Evolutionary conservation across 441 rosid genomes (phyloP), one percentile per base, ranked within the genome.

Genomic region (Geranium incanum): DNA sequence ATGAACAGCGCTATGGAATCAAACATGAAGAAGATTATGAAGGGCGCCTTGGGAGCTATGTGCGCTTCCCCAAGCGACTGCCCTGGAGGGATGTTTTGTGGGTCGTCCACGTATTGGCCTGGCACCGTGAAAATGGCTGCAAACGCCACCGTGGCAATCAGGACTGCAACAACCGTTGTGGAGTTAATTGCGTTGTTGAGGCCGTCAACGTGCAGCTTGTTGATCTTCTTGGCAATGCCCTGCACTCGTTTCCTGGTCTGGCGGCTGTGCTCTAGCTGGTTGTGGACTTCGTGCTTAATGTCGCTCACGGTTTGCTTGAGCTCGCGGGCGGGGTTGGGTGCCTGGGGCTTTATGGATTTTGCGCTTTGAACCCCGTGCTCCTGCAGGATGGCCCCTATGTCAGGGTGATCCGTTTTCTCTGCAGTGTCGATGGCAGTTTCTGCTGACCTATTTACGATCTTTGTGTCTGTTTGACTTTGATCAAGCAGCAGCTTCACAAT

Each of bases 71-170:
- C 98, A 0, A 89, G 84, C 4, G 96, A 80, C 43, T 77, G 81
- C 0, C 93, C 92, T 0, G 70, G 73, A 0, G 84, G 88, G 18
- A 86, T 77, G 4, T 88, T 39, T 0, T 68, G 36, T 1, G 81
- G 78, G 13, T 86, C 84, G 28, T 89, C 91, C 0, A 84, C 83
- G 7, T 85, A 91, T 72, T 91, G 92, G 38, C 97, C 97, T 0
- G 98, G 98, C 80, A 94, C 86, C 0, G 93, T 87, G 86, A 89
- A 94, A 68, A 94, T 92, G 67, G 98, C 97, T 9, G 98, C 98
- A 12, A 94, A 94, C 0, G 97, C 92, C 6, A 94, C 96, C 0
- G 97, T 91, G 41, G 98, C 97, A 11, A 94, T 91, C 23, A 94
- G 85, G 68, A 90, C 99, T 0, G 95, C 97, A 0, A 92, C 99